A percentile compares a stretch with the other conserved stretches of the same genome.
phyloP scores from a whole-genome alignment of 768 basidiomycete genomes.

The Clitopilus passeckerianus region DNA sequence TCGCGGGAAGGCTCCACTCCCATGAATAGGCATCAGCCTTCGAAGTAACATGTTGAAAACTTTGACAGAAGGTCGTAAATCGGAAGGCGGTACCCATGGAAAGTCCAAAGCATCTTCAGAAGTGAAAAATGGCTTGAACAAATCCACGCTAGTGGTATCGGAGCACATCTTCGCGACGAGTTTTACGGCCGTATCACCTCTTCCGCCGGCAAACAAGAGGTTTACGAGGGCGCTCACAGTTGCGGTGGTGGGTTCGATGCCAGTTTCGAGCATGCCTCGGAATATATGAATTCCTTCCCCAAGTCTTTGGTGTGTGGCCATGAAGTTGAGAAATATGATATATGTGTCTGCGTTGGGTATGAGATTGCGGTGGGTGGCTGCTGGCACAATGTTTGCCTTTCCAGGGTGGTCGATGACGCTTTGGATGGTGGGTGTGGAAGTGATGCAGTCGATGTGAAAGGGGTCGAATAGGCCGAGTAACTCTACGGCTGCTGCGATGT shows the following conservation, averaged over 20 bases:
- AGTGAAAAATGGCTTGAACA: conserved; percentile 20
- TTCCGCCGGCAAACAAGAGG: conserved; percentile 44
- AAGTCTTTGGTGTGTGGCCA: conserved; percentile 39
- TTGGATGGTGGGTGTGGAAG: conserved; percentile 11
- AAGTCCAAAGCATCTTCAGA: conserved; percentile 12
- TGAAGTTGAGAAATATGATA: conserved; percentile 55
- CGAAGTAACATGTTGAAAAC: conserved; percentile 62
- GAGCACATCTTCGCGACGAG: conserved; percentile 45
- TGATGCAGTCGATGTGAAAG: conserved; percentile 15
- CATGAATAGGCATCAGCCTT: conserved; percentile 42
- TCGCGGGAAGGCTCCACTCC: conserved; percentile 39
- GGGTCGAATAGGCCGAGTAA: conserved; percentile 46
- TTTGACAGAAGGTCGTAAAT: conserved; percentile 32
- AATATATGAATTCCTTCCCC: conserved; percentile 40
- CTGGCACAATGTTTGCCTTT: not conserved
- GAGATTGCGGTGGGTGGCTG: conserved; percentile 12
- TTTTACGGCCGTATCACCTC: conserved; percentile 44
- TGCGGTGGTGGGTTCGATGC: conserved; percentile 39
- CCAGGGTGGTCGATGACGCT: not conserved
- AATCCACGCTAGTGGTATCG: conserved; percentile 14
- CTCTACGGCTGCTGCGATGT: conserved; percentile 40
- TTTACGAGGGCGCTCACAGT: conserved; percentile 52
- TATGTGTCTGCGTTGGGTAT: conserved; percentile 57
- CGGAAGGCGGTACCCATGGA: conserved; percentile 21
- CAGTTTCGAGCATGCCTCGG: conserved; percentile 37